A percentile compares a stretch with the other conserved stretches of the same genome.
phyloP scores from a whole-genome alignment of 169 alveolate species.

The Plasmodium falciparum region DNA sequence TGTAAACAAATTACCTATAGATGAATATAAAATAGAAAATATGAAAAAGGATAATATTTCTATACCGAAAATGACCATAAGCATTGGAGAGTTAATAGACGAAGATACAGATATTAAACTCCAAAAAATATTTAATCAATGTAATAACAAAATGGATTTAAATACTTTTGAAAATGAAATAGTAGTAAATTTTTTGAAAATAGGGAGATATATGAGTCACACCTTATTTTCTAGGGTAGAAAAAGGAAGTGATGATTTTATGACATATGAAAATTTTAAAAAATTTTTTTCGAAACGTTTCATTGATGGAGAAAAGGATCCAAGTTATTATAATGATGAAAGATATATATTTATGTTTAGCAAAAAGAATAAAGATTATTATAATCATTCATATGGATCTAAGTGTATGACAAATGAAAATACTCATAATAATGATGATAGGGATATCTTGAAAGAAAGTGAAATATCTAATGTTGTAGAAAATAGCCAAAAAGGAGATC shows the following conservation, averaged over 20 bases:
- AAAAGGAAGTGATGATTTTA: constrained; percentile 20
- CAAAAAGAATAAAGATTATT: constrained; percentile 3
- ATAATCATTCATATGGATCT: neutral
- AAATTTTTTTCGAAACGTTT: constrained; percentile 53
- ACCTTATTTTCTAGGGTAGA: constrained; percentile 44
- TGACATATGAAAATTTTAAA: constrained; percentile 42
- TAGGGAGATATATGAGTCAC: constrained; percentile 77
- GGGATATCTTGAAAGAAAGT: neutral
- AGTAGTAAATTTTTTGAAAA: constrained; percentile 65
- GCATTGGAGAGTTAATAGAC: constrained; percentile 18
- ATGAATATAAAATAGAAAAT: constrained; percentile 5
- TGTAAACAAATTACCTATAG: neutral
- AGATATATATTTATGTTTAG: constrained; percentile 33
- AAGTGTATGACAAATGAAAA: neutral
- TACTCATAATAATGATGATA: neutral
- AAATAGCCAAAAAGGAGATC: constrained; percentile 16
- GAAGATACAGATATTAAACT: constrained; percentile 50
- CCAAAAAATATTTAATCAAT: constrained; percentile 34
- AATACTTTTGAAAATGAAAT: constrained; percentile 31
- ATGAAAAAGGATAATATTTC: neutral
- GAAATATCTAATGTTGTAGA: neutral
- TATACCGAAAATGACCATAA: constrained; percentile 46
- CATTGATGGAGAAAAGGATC: constrained; percentile 71
- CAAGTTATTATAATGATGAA: constrained; percentile 63
- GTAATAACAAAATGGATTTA: constrained; percentile 63